Evolutionary conservation across 2,329 filamentous ascomycete species (phyloP).

Genomic region (Ceratocystis cubensis): DNA sequence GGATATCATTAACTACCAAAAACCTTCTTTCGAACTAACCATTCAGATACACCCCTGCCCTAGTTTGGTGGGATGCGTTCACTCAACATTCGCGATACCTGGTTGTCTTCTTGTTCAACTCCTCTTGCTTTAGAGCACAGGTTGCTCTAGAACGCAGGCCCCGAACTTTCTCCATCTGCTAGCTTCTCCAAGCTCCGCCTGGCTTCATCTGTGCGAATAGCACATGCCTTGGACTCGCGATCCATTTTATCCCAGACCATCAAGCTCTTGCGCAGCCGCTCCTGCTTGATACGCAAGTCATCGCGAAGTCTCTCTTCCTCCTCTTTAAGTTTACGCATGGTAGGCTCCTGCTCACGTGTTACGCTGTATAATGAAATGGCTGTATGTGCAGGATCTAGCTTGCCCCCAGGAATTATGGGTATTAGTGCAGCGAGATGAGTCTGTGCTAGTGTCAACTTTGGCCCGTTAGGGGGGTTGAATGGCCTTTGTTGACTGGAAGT

Average conservation of each 20-base stretch:
- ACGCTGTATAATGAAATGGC: slow-evolving; percentile 36
- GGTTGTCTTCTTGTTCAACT: too few species aligned
- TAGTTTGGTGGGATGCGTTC: neutral
- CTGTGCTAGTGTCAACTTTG: slow-evolving; percentile 39
- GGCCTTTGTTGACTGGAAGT: neutral
- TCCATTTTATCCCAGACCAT: slow-evolving; percentile 43
- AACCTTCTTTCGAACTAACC: neutral
- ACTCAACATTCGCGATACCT: neutral
- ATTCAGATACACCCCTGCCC: neutral
- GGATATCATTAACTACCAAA: slow-evolving; percentile 18
- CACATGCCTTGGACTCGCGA: slow-evolving; percentile 41
- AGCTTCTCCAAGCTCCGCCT: slow-evolving; percentile 45
- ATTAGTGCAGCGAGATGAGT: slow-evolving; percentile 40
- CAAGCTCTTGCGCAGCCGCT: slow-evolving; percentile 41
- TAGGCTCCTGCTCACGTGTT: slow-evolving; percentile 41
- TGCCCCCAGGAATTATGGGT: slow-evolving; percentile 42
- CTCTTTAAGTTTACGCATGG: slow-evolving; percentile 41
- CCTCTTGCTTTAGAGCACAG: neutral
- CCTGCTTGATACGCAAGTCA: slow-evolving; percentile 42
- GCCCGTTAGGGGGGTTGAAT: slow-evolving; percentile 21
- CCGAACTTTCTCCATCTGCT: slow-evolving; percentile 40
- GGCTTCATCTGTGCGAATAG: slow-evolving; percentile 44
- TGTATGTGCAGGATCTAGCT: slow-evolving; percentile 37
- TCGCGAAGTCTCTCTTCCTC: slow-evolving; percentile 46
- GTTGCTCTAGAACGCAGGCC: slow-evolving; percentile 38